These are phyloP conservation scores for Trametes sp. DNA, from an alignment of 1,284 basidiomycete genomes.

Conservation along the genomic window DNA sequence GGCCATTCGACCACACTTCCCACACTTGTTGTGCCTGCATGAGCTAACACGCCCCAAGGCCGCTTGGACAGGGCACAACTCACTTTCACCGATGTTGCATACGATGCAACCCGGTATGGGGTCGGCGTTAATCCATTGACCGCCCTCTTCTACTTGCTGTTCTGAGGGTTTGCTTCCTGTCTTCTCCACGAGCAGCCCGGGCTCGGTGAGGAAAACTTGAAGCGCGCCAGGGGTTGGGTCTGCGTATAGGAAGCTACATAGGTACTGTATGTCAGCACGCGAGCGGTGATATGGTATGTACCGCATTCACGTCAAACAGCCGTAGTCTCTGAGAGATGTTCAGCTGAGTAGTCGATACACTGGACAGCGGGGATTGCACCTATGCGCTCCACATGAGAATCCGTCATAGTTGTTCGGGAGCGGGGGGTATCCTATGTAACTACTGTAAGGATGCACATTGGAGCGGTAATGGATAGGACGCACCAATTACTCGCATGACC, in stretches of 20 bases:
- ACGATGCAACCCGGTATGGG: constrained; percentile 81
- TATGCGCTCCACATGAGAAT: constrained; percentile 86
- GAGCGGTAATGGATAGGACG: not conserved
- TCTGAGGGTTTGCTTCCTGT: constrained; percentile 52
- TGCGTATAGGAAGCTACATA: constrained; percentile 73
- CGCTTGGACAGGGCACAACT: too few species aligned
- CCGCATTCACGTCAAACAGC: constrained; percentile 78
- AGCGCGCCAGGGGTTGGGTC: constrained; percentile 81
- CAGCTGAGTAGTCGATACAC: constrained; percentile 2
- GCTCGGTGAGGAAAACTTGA: constrained; percentile 76
- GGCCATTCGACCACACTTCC: constrained; percentile 85
- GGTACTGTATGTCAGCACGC: not conserved
- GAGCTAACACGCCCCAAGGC: too few species aligned
- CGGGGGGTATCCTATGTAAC: constrained; percentile 76
- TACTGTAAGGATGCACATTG: not conserved
- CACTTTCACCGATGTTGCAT: constrained; percentile 87
- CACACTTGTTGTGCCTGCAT: constrained; percentile 59
- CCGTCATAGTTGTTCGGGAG: constrained; percentile 80
- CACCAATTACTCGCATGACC: constrained; percentile 85
- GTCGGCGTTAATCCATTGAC: constrained; percentile 81
- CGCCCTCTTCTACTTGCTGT: constrained; percentile 58
- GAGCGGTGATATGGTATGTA: constrained; percentile 4
- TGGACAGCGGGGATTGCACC: constrained; percentile 48
- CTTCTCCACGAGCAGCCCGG: constrained; percentile 47
- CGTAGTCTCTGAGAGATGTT: constrained; percentile 70